Percentiles rank a stretch among this genome's conserved stretches.
Conservation (phyloP, 768 basidiomycete species). For the Rhodotorula paludigena region DNA sequence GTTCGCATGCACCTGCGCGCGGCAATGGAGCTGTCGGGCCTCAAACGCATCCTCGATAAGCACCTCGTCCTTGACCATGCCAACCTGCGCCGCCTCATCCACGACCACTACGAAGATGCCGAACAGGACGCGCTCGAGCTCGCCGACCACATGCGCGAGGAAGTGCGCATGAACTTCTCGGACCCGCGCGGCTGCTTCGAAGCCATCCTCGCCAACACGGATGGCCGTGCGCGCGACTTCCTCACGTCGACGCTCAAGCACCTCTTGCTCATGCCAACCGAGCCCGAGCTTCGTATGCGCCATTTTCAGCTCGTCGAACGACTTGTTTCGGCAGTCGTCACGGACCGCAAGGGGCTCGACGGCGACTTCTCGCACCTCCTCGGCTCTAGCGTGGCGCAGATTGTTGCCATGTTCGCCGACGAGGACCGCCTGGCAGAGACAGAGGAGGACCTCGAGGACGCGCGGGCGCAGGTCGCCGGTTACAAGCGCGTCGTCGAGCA, state of each 20-base stretch:
- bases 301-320: slow-evolving; percentile 89
- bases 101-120: slow-evolving; percentile 69
- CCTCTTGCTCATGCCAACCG: slow-evolving; percentile 79
- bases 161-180: slow-evolving; percentile 67
- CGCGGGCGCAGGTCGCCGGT: slow-evolving; percentile 60
- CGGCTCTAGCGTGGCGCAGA: slow-evolving; percentile 79
- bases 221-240: slow-evolving; percentile 71
- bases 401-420: slow-evolving; percentile 85
- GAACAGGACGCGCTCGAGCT: slow-evolving; percentile 68
- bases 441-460: slow-evolving; percentile 68
- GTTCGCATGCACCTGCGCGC: slow-evolving; percentile 77
- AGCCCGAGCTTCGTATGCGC: slow-evolving; percentile 74
- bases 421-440: slow-evolving; percentile 74
- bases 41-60: slow-evolving; percentile 65
- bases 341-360: slow-evolving; percentile 66
- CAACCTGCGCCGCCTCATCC: slow-evolving; percentile 67
- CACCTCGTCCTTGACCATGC: slow-evolving; percentile 65
- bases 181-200: slow-evolving; percentile 83
- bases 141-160: slow-evolving; percentile 49
- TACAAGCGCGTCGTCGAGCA: slow-evolving; percentile 74
- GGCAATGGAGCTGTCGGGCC: slow-evolving; percentile 82
- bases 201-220: slow-evolving; percentile 69
- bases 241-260: slow-evolving; percentile 94
- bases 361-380: slow-evolving; percentile 63
- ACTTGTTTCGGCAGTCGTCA: slow-evolving; percentile 80